These are phyloP conservation scores for Plasmodium ovale DNA, from an alignment of 169 alveolate genomes.

Conservation along the genomic window DNA sequence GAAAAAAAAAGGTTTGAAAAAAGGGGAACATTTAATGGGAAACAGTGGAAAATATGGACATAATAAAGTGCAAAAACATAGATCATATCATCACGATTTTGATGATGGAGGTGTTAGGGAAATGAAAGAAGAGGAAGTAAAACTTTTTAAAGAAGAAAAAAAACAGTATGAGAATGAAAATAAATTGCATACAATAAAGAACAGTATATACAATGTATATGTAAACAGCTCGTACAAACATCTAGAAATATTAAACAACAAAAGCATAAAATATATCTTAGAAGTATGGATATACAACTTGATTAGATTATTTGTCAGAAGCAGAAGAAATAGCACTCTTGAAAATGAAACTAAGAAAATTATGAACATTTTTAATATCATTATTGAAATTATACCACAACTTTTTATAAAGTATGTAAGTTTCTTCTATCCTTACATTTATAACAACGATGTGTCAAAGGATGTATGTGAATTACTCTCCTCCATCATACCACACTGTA, in stretches of 20 bases:
- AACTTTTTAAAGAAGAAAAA: neutral
- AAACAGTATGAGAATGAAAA: neutral
- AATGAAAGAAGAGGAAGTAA: neutral
- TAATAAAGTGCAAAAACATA: neutral
- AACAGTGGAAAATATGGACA: neutral
- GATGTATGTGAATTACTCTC: conserved; percentile 75
- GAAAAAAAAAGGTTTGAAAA: neutral
- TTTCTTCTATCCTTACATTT: conserved; percentile 61
- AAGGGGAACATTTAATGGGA: no score
- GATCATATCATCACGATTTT: neutral
- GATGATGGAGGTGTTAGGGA: neutral
- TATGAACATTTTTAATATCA: conserved; percentile 53
- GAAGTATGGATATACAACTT: conserved; percentile 65
- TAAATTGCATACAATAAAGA: conserved; percentile 9
- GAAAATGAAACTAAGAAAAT: conserved; percentile 71
- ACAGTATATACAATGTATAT: conserved; percentile 63
- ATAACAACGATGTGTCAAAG: conserved; percentile 62
- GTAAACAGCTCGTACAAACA: conserved; percentile 28
- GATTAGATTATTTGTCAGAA: conserved; percentile 33
- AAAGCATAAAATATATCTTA: conserved; percentile 31
- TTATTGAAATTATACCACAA: conserved; percentile 63
- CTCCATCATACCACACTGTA: conserved; percentile 60
- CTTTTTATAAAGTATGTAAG: conserved; percentile 53
- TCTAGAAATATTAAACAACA: conserved; percentile 33
- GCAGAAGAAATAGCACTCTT: conserved; percentile 47